These are phyloP conservation scores for Agaricus sinodeliciosus DNA, from an alignment of 768 basidiomycete genomes.

Conservation along the genomic window DNA sequence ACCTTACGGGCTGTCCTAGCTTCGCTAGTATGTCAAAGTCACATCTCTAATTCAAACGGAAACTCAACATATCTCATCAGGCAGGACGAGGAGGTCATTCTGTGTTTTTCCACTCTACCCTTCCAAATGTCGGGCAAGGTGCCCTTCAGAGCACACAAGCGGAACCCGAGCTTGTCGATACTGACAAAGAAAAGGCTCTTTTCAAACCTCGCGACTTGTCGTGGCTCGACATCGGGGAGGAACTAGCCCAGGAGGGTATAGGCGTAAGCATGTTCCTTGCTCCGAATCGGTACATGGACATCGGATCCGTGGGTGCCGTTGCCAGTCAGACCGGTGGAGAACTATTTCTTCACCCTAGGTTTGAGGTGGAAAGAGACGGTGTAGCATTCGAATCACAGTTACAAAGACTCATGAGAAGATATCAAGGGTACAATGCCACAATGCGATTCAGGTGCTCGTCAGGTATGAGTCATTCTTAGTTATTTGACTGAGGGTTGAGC, in stretches of 20 bases:
- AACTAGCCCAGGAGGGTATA: slow-evolving; percentile 84
- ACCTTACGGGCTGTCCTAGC: slow-evolving; percentile 67
- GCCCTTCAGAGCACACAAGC: slow-evolving; percentile 47
- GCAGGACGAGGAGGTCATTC: slow-evolving; percentile 74
- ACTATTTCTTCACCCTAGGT: slow-evolving; percentile 89
- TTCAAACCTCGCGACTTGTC: slow-evolving; percentile 70
- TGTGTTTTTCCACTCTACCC: slow-evolving; percentile 59
- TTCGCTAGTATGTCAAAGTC: slow-evolving; percentile 47
- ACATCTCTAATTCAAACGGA: neutral
- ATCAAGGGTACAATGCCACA: slow-evolving; percentile 73
- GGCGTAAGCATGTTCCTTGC: slow-evolving; percentile 88
- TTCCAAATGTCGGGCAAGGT: slow-evolving; percentile 72
- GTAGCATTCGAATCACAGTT: slow-evolving; percentile 69
- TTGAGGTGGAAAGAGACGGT: slow-evolving; percentile 62
- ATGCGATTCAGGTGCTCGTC: slow-evolving; percentile 81
- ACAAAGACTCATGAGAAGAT: slow-evolving; percentile 56
- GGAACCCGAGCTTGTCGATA: slow-evolving; percentile 68
- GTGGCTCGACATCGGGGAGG: slow-evolving; percentile 83
- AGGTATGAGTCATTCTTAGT: slow-evolving; percentile 38
- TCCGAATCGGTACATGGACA: slow-evolving; percentile 72
- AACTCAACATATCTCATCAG: slow-evolving; percentile 22
- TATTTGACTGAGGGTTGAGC: neutral
- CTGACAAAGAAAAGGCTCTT: slow-evolving; percentile 80
- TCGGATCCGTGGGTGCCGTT: slow-evolving; percentile 80
- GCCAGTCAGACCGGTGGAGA: slow-evolving; percentile 82